phyloP scores from a whole-genome alignment of 2,329 filamentous ascomycete genomes.

The Diaporthe eres region DNA sequence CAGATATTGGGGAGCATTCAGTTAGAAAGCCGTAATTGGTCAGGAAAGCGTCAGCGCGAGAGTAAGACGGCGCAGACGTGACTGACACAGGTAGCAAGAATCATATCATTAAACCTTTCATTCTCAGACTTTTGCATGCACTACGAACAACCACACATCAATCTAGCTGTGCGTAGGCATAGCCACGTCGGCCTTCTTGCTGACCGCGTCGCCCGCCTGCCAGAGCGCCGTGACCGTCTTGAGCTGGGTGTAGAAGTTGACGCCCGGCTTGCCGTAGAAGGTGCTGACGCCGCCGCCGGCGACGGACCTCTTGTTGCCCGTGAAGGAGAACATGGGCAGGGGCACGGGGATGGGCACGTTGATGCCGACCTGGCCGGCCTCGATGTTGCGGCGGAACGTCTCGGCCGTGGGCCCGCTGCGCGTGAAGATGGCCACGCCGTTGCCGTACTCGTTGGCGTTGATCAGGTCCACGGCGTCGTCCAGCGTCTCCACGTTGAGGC shows the following conservation, averaged over 20 bases:
- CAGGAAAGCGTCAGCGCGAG: neutral
- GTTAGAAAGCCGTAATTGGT: neutral
- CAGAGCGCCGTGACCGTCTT: constrained; percentile 98
- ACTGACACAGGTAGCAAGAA: neutral
- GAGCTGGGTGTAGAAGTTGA: constrained; percentile 96
- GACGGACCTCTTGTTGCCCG: constrained; percentile 88
- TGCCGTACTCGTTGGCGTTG: constrained; percentile 89
- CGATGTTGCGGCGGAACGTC: constrained; percentile 83
- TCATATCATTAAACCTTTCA: neutral
- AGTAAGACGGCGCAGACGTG: neutral
- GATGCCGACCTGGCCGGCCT: constrained; percentile 88
- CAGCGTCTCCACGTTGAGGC: constrained; percentile 82
- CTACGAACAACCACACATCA: constrained; percentile 60
- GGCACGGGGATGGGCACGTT: constrained; percentile 85
- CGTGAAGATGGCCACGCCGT: constrained; percentile 89
- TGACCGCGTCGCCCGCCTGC: constrained; percentile 81
- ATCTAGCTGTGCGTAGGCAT: constrained; percentile 68
- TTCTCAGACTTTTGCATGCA: constrained; percentile 27
- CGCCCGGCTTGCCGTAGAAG: constrained; percentile 93
- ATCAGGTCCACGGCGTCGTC: constrained; percentile 86
- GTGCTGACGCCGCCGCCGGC: constrained; percentile 93
- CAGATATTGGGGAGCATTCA: neutral
- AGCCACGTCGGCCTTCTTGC: constrained; percentile 77
- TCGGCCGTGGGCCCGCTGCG: constrained; percentile 82
- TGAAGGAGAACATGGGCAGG: constrained; percentile 80